phyloP scores from a whole-genome alignment of 148 eudicot species.

The Diospyros kaki region DNA sequence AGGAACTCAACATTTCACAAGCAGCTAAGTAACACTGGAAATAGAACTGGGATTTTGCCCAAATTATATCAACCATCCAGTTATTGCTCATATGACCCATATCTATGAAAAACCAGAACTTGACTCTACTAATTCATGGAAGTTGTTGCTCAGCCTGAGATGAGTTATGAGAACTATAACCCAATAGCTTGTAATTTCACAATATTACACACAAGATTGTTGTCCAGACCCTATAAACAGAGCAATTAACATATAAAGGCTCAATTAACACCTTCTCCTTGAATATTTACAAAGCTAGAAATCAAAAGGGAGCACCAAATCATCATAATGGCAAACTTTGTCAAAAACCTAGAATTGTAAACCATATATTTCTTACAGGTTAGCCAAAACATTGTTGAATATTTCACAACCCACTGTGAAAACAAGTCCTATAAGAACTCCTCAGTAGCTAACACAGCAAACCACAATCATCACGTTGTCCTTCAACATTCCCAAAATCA shows the following conservation, averaged over 20 bases:
- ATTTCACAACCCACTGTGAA: no score
- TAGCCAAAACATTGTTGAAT: no score
- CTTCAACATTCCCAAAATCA: no score
- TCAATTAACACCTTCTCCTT: not conserved
- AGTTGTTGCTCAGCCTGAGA: not conserved
- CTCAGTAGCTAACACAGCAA: no score
- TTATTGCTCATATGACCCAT: not conserved
- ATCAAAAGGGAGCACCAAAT: not conserved
- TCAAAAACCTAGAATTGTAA: not conserved
- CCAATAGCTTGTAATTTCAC: not conserved
- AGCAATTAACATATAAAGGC: not conserved
- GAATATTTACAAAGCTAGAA: not conserved
- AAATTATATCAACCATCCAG: not conserved
- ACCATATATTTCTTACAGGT: no score
- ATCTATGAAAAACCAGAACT: not conserved
- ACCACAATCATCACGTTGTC: no score
- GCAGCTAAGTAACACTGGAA: not conserved
- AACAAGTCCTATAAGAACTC: no score
- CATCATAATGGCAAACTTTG: not conserved
- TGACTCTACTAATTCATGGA: not conserved
- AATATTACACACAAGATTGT: not conserved
- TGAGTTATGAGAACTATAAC: not conserved
- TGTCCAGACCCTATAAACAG: no score
- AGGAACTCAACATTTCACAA: not conserved
- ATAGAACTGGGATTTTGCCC: not conserved